Evolutionary conservation across 1,284 basidiomycete species (phyloP).

Genomic region (Fistulinella cinereoalba): DNA sequence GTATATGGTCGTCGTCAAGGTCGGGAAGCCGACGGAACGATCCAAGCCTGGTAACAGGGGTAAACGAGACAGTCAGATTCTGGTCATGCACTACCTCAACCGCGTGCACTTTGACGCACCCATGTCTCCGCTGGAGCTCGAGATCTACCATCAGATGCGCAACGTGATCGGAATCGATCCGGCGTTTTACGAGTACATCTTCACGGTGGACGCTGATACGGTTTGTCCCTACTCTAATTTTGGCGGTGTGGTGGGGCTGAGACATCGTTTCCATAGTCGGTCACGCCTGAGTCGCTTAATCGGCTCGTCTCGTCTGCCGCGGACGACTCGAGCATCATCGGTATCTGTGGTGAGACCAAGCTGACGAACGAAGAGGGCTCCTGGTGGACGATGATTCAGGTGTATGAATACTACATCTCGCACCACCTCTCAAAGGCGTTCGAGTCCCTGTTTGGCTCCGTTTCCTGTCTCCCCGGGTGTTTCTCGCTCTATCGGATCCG

Average conservation of each 20-base stretch:
- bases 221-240: constrained; percentile 32
- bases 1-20: constrained; percentile 94
- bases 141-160: constrained; percentile 86
- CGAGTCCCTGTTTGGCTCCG: constrained; percentile 79
- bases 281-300: constrained; percentile 87
- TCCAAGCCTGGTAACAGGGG: constrained; percentile 96
- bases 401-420: constrained; percentile 86
- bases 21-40: constrained; percentile 94
- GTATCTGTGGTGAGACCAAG: constrained; percentile 95
- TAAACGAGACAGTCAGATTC: constrained; percentile 96
- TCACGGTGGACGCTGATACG: constrained; percentile 89
- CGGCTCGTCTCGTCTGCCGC: constrained; percentile 83
- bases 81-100: constrained; percentile 95
- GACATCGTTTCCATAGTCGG: constrained; percentile 49
- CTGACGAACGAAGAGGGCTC: constrained; percentile 90
- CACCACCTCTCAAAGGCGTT: constrained; percentile 84
- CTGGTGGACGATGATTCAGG: constrained; percentile 99
- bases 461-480: constrained; percentile 39
- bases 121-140: constrained; percentile 88
- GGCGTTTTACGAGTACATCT: constrained; percentile 82
- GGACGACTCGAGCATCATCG: constrained; percentile 90
- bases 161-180: constrained; percentile 86
- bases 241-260: not conserved
- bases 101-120: constrained; percentile 93
- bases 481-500: constrained; percentile 34